Evolutionary conservation across 495 filamentous ascomycete species (phyloP).

Genomic region (Cercophora samala): DNA sequence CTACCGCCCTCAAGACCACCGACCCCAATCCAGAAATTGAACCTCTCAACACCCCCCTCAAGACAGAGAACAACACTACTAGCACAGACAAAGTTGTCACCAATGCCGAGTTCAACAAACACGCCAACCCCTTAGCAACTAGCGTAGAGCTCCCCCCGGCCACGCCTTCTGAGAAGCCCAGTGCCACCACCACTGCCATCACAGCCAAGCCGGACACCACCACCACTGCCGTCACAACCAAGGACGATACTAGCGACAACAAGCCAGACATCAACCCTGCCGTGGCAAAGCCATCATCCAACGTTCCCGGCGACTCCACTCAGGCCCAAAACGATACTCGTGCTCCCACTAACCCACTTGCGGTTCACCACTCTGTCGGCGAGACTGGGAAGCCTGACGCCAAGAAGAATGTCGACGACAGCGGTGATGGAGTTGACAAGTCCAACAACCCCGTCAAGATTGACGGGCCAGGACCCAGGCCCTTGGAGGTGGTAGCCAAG

Average conservation of each 20-base stretch:
- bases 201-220: too few relatives aligned
- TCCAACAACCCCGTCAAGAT: conserved; percentile 36
- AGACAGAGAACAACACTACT: neutral
- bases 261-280: conserved; percentile 25
- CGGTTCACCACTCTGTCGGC: neutral
- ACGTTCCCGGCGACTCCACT: conserved; percentile 30
- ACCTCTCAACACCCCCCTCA: neutral
- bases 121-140: conserved; percentile 5
- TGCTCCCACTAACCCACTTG: conserved; percentile 20
- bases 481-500: conserved; percentile 39
- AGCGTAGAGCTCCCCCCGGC: conserved; percentile 2
- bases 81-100: neutral
- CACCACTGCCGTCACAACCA: neutral
- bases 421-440: conserved; percentile 19
- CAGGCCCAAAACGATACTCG: conserved; percentile 41
- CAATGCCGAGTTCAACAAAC: neutral
- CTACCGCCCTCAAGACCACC: conserved; percentile 7
- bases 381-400: conserved; percentile 23
- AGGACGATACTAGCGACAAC: neutral
- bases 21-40: conserved; percentile 3
- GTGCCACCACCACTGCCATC: conserved; percentile 1
- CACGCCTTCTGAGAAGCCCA: conserved; percentile 10
- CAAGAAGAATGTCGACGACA: conserved; percentile 33
- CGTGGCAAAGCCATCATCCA: conserved; percentile 29
- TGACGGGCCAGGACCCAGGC: conserved; percentile 44